These are phyloP conservation scores for Tausonia pullulans DNA, from an alignment of 1,284 basidiomycete genomes.

Conservation along the genomic window DNA sequence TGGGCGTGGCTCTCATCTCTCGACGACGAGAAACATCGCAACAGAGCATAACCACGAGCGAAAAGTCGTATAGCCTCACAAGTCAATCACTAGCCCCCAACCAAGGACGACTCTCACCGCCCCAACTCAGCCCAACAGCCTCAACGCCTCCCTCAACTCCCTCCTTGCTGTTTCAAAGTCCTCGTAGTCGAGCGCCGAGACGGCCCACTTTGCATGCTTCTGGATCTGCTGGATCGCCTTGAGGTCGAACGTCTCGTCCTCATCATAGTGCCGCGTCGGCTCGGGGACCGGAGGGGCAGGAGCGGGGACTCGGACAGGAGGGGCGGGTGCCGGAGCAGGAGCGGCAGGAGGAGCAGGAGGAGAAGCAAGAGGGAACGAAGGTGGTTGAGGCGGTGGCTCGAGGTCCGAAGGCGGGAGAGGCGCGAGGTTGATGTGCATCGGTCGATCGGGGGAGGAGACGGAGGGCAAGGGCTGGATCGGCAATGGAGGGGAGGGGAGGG, in stretches of 20 bases:
- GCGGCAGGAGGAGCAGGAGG: slow-evolving; percentile 16
- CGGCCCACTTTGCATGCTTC: slow-evolving; percentile 82
- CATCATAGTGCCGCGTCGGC: not conserved
- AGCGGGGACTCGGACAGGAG: not conserved
- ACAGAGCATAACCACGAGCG: too few relatives aligned
- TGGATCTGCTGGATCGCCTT: slow-evolving; percentile 54
- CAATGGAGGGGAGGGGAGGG: not conserved
- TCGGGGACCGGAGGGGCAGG: slow-evolving; percentile 1
- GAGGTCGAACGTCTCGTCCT: slow-evolving; percentile 5
- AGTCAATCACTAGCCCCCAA: too few relatives aligned
- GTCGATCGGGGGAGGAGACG: slow-evolving; percentile 3
- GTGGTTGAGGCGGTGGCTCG: slow-evolving; percentile 29
- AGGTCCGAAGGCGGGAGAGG: slow-evolving; percentile 22
- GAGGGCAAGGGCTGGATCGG: not conserved
- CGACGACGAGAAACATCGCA: too few relatives aligned
- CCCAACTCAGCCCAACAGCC: slow-evolving; percentile 6
- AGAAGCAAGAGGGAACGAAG: slow-evolving; percentile 21
- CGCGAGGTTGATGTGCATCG: slow-evolving; percentile 3
- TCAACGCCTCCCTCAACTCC: slow-evolving; percentile 15
- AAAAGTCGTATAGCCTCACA: too few relatives aligned
- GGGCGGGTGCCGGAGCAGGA: slow-evolving; percentile 4
- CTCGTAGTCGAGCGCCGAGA: slow-evolving; percentile 84
- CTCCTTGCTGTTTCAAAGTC: slow-evolving; percentile 46
- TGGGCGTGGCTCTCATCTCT: too few relatives aligned
- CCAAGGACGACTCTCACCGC: too few relatives aligned